Conservation (phyloP, 2,329 filamentous ascomycete species). For the Fusarium tuaranense region DNA sequence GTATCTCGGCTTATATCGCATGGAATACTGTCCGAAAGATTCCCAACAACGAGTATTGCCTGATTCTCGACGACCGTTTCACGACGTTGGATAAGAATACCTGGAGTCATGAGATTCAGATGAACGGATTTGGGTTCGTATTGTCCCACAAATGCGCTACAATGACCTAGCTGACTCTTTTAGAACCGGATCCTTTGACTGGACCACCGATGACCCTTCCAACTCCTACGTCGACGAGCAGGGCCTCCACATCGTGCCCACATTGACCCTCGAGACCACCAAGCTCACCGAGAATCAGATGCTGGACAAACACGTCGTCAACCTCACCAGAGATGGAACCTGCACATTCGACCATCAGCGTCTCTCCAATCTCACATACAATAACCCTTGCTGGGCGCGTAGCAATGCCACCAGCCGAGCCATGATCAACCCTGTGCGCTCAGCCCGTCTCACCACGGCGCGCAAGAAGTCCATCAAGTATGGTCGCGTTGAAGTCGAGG, state of each 20-base stretch:
- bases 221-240: constrained; percentile 60
- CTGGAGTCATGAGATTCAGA: constrained; percentile 60
- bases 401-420: constrained; percentile 57
- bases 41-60: constrained; percentile 26
- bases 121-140: constrained; percentile 54
- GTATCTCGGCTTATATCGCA: neutral
- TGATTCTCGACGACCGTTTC: constrained; percentile 40
- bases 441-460: constrained; percentile 56
- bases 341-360: constrained; percentile 45
- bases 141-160: neutral
- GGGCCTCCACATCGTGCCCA: constrained; percentile 64
- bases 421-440: constrained; percentile 62
- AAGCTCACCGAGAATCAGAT: constrained; percentile 49
- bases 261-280: constrained; percentile 52
- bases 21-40: neutral
- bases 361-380: constrained; percentile 46
- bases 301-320: constrained; percentile 53
- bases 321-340: constrained; percentile 54
- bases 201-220: constrained; percentile 59
- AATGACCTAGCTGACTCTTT: neutral
- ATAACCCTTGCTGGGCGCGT: constrained; percentile 48
- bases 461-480: constrained; percentile 60
- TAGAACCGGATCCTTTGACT: constrained; percentile 60
- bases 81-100: constrained; percentile 47
- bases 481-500: constrained; percentile 64